Evolutionary conservation across 2,329 filamentous ascomycete species (phyloP).

Genomic region (Decorospora gaudefroyi): DNA sequence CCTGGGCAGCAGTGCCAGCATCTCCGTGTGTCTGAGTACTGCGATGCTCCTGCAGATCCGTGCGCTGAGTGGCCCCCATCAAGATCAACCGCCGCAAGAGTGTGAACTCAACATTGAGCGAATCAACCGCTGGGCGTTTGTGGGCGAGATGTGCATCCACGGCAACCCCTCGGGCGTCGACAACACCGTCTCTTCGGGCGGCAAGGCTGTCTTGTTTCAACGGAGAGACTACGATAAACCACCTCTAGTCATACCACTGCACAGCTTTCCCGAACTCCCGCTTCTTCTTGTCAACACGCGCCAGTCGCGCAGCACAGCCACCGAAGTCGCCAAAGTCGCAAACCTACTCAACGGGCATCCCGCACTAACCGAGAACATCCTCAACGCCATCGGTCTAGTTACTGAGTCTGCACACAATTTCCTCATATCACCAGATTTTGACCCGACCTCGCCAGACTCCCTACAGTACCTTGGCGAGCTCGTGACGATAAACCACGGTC

Average conservation of each 20-base stretch:
- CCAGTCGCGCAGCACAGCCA: conserved; percentile 81
- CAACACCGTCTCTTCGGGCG: conserved; percentile 92
- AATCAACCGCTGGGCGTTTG: conserved; percentile 97
- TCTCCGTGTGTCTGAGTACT: conserved; percentile 83
- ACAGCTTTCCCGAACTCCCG: conserved; percentile 89
- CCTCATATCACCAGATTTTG: conserved; percentile 66
- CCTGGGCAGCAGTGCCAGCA: conserved; percentile 90
- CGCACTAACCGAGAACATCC: conserved; percentile 75
- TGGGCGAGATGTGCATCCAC: conserved; percentile 95
- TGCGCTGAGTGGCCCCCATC: conserved; percentile 85
- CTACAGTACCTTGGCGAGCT: conserved; percentile 81
- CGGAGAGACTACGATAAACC: conserved; percentile 76
- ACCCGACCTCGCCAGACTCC: conserved; percentile 64
- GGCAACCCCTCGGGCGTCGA: conserved; percentile 96
- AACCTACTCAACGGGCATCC: conserved; percentile 73
- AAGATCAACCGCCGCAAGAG: conserved; percentile 85
- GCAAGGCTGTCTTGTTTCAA: conserved; percentile 92
- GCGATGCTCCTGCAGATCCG: conserved; percentile 87
- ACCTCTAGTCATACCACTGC: conserved; percentile 74
- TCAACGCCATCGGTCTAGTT: conserved; percentile 82
- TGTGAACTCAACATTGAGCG: conserved; percentile 88
- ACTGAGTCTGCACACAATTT: conserved; percentile 62
- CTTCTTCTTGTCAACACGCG: conserved; percentile 87
- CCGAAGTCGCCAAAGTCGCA: conserved; percentile 85
- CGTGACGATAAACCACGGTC: conserved; percentile 90